phyloP scores from a whole-genome alignment of 139 green algal genomes.

The Ettlia oleoabundans region DNA sequence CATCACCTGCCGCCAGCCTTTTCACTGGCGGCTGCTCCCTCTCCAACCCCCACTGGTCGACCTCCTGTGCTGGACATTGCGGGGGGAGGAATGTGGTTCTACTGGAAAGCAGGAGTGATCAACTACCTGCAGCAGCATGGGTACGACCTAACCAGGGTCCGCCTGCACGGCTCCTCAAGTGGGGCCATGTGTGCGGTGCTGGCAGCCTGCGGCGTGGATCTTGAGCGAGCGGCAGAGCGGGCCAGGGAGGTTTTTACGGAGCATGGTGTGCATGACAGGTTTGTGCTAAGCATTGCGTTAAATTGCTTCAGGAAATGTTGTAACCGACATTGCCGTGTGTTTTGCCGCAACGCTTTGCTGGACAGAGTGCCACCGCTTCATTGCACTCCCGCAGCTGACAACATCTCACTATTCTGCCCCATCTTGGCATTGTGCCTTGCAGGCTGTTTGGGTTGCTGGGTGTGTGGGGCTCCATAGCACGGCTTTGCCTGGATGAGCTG shows the following conservation, averaged over 20 bases:
- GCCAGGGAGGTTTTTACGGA: background rate
- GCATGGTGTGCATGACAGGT: constrained; percentile 17
- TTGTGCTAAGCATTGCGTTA: background rate
- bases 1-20: background rate
- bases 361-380: too few relatives aligned
- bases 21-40: background rate
- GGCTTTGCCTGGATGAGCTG: constrained; percentile 25
- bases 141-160: background rate
- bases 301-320: background rate
- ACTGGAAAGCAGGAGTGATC: background rate
- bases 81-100: constrained; percentile 11
- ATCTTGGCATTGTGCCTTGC: too few relatives aligned
- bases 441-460: constrained; percentile 20
- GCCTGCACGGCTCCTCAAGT: constrained; percentile 13
- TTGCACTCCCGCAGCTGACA: too few relatives aligned
- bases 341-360: too few relatives aligned
- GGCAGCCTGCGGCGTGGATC: constrained; percentile 2
- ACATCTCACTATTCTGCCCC: too few relatives aligned
- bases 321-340: too few relatives aligned
- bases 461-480: constrained; percentile 12
- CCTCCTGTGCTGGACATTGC: background rate
- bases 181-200: constrained; percentile 6
- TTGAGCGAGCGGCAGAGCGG: background rate
- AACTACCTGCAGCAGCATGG: constrained; percentile 20
- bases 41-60: background rate